Evolutionary conservation across 106 monocot species (phyloP), one percentile per base, ranked within the genome.

Genomic region (Amphibolis antarctica): DNA sequence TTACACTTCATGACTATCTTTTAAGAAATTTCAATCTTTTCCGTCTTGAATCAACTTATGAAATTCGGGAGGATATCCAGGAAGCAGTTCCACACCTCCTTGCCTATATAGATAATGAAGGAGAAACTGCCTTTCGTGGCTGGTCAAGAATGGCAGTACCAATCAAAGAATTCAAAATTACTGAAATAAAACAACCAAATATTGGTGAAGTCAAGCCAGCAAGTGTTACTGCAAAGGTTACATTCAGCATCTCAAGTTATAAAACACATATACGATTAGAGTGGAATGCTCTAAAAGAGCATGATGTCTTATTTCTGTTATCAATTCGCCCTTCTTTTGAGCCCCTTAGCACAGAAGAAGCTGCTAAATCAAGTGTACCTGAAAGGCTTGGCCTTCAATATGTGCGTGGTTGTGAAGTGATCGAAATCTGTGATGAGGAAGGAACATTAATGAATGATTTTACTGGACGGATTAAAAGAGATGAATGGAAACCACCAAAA

Each of bases 91-190:
- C 98, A 60, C 98, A 98, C 70, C 84, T 98, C 42, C 87, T 87
- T 58, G 74, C 98, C 21, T 85, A 88, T 59, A 87, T 98, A 59
- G 91, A 98, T 71, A 98, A 69, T 66, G 98, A 98, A 62, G 98
- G 98, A 61, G 98, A 98, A 55, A 77, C 87, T 63, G 84, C 87
- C 17, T 98, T 98, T n/a, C 81, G 98, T 31, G 98, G 98, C 31
- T 98, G 98, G 98, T 98, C 98, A 57, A 90, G 98, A 77, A 98
- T 98, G 98, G 98, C 98, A 28, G 98, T 98, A 47, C 98, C 98
- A 10, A 73, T 98, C 30, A 90, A 76, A 70, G 79, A 77, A 62
- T 91, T 88, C 60, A 98, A 70, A 69, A 85, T 98, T 59, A 69
- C 76, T 28, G 87, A 87, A 60, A 80, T 91, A 11, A 98, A 98